Evolutionary conservation across 2,329 filamentous ascomycete species (phyloP).

Genomic region (Purpureocillium takamizusanense): DNA sequence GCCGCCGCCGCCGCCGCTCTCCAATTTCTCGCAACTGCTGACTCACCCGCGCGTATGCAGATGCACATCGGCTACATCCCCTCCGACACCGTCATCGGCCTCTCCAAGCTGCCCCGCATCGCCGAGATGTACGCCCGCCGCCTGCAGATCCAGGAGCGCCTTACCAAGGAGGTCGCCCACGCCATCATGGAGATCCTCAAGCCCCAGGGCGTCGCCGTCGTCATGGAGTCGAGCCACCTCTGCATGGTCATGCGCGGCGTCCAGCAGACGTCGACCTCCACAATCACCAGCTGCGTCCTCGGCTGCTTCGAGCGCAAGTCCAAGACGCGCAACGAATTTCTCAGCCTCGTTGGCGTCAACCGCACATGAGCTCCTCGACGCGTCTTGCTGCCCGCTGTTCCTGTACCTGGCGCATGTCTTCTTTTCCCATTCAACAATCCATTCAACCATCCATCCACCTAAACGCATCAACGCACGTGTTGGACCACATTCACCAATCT

Average conservation of each 20-base stretch:
- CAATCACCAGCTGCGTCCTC: slow-evolving; percentile 95
- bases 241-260: slow-evolving; percentile 99
- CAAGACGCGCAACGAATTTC: slow-evolving; percentile 92
- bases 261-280: slow-evolving; percentile 77
- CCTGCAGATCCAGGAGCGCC: slow-evolving; percentile 89
- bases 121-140: slow-evolving; percentile 94
- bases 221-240: slow-evolving; percentile 93
- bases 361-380: neutral
- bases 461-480: too few species aligned
- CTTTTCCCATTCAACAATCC: neutral
- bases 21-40: too few species aligned
- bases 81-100: slow-evolving; percentile 79
- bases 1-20: too few species aligned
- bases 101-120: slow-evolving; percentile 91
- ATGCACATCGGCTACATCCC: slow-evolving; percentile 99
- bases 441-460: neutral
- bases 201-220: slow-evolving; percentile 89
- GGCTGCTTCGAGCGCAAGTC: slow-evolving; percentile 87
- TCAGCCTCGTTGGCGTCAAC: slow-evolving; percentile 67
- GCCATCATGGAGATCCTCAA: slow-evolving; percentile 89
- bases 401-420: too few species aligned
- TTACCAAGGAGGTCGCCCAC: slow-evolving; percentile 92
- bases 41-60: slow-evolving; percentile 30
- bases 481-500: neutral
- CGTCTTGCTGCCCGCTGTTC: neutral